Conservation (phyloP, 2,329 filamentous ascomycete species). For the Cordyceps pruinosa region DNA sequence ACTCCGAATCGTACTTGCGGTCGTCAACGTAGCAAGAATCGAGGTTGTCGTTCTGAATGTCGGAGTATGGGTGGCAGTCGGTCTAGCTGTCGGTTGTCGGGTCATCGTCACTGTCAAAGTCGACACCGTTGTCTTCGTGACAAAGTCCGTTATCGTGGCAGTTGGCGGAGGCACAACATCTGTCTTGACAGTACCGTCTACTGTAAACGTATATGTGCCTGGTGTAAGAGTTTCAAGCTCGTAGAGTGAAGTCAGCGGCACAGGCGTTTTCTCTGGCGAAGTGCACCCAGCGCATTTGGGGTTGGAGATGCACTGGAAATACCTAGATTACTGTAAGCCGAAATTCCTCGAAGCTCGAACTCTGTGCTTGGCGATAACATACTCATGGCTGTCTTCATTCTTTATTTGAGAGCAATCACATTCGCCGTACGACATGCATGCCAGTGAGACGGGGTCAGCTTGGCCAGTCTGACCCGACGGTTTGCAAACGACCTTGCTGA, state of each 20-base stretch:
- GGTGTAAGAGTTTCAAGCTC: constrained; percentile 3
- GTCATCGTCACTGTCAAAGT: background rate
- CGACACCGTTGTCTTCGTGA: background rate
- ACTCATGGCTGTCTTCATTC: constrained; percentile 24
- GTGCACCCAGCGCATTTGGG: constrained; percentile 4
- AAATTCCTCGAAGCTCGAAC: too few species aligned
- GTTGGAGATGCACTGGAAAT: constrained; percentile 12
- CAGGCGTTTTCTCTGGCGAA: background rate
- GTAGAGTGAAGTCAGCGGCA: background rate
- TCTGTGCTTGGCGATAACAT: too few species aligned
- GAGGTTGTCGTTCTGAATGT: background rate
- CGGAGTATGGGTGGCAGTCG: background rate
- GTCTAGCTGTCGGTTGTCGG: background rate
- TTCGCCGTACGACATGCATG: constrained; percentile 18
- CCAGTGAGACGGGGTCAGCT: background rate
- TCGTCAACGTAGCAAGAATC: background rate
- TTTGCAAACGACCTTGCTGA: background rate
- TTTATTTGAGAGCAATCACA: constrained; percentile 24
- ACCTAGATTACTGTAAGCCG: too few species aligned
- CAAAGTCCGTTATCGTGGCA: background rate
- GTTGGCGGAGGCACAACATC: constrained; percentile 7
- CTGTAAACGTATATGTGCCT: constrained; percentile 4
- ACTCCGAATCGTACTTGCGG: background rate
- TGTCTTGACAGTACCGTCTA: background rate
- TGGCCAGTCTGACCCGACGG: background rate